Conservation (phyloP, 78 protist species). For the Chrysochromulina parva region DNA sequence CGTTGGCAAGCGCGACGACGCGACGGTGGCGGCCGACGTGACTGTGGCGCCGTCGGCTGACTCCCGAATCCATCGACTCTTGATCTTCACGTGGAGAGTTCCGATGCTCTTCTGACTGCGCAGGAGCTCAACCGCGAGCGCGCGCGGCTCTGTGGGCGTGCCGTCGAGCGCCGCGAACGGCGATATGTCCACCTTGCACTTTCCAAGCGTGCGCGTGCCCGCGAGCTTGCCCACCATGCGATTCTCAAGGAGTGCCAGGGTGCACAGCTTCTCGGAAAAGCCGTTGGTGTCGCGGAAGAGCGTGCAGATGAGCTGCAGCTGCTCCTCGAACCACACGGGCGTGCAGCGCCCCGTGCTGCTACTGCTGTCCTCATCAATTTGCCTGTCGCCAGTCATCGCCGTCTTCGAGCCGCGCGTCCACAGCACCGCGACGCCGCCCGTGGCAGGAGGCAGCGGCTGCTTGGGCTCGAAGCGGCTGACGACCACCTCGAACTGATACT, state of each 20-base stretch:
- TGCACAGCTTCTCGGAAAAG: slow-evolving; percentile 19
- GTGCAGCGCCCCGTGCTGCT: neutral
- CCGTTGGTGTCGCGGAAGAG: neutral
- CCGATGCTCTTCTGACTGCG: too few relatives aligned
- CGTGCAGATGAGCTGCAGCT: neutral
- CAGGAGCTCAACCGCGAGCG: too few relatives aligned
- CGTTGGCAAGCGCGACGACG: too few relatives aligned
- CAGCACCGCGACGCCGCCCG: neutral
- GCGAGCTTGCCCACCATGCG: too few relatives aligned
- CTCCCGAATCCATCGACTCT: too few relatives aligned
- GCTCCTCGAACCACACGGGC: neutral
- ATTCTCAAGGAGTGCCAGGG: neutral
- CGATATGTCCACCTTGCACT: neutral
- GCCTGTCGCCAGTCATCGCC: neutral
- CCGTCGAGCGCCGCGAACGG: neutral
- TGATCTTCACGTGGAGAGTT: too few relatives aligned
- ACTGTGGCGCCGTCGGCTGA: too few relatives aligned
- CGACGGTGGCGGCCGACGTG: too few relatives aligned
- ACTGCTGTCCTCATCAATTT: neutral
- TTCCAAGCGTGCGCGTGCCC: neutral
- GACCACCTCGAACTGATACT: neutral
- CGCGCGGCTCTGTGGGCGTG: too few relatives aligned
- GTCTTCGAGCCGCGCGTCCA: slow-evolving; percentile 24
- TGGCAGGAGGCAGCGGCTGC: neutral
- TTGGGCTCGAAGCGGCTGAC: neutral